Percentiles rank a stretch among this genome's conserved stretches.
Conservation (phyloP, 1,284 basidiomycete genomes). For the Thelephora terrestris region DNA sequence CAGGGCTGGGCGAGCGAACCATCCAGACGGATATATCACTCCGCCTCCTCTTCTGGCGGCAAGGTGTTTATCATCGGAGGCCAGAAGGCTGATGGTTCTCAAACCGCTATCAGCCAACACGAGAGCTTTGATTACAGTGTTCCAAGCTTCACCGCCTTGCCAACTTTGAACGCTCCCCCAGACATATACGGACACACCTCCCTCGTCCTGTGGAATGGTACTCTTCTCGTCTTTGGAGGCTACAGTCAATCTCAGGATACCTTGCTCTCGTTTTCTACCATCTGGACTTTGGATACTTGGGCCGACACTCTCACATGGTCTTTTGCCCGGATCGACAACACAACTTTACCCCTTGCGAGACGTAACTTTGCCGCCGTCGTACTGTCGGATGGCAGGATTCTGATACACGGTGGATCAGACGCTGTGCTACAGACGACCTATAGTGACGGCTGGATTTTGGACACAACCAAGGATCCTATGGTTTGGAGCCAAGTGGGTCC, state of each 20-base stretch:
- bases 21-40: slow-evolving; percentile 62
- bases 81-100: slow-evolving; percentile 68
- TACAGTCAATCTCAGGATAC: slow-evolving; percentile 38
- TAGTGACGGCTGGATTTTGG: slow-evolving; percentile 69
- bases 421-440: slow-evolving; percentile 42
- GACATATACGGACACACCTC: slow-evolving; percentile 65
- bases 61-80: slow-evolving; percentile 66
- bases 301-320: slow-evolving; percentile 41
- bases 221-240: slow-evolving; percentile 70
- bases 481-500: slow-evolving; percentile 43
- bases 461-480: slow-evolving; percentile 45
- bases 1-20: slow-evolving; percentile 59
- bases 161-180: slow-evolving; percentile 46
- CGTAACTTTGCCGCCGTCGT: slow-evolving; percentile 56
- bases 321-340: slow-evolving; percentile 27
- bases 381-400: slow-evolving; percentile 42
- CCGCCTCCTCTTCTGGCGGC: slow-evolving; percentile 38
- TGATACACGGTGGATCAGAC: slow-evolving; percentile 76
- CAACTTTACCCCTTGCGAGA: slow-evolving; percentile 45
- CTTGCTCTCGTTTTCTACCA: slow-evolving; percentile 44
- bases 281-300: slow-evolving; percentile 60
- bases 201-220: slow-evolving; percentile 54
- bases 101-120: slow-evolving; percentile 47
- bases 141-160: slow-evolving; percentile 44
- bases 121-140: slow-evolving; percentile 50